phyloP scores from a whole-genome alignment of 1,284 basidiomycete genomes.

The Trichosporon coremiiforme region DNA sequence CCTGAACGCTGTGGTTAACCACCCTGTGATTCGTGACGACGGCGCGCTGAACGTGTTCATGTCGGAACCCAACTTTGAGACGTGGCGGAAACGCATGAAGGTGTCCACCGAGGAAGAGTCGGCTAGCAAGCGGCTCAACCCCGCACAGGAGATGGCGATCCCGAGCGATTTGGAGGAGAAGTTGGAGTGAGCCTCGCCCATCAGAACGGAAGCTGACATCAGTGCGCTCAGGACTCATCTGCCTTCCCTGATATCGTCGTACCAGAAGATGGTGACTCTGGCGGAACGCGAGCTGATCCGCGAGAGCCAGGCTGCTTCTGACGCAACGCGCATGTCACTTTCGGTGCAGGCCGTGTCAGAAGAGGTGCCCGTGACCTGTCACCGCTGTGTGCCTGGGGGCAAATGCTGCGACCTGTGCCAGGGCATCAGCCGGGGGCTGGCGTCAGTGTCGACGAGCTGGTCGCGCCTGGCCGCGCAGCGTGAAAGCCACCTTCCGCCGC shows the following conservation, averaged over 20 bases:
- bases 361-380: slow-evolving; percentile 50
- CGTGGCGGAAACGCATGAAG: slow-evolving; percentile 70
- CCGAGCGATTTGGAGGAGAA: slow-evolving; percentile 89
- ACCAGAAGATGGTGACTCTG: slow-evolving; percentile 84
- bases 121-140: slow-evolving; percentile 73
- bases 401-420: slow-evolving; percentile 70
- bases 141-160: slow-evolving; percentile 84
- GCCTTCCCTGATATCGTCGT: slow-evolving; percentile 70
- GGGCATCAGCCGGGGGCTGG: slow-evolving; percentile 74
- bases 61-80: slow-evolving; percentile 75
- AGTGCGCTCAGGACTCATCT: slow-evolving; percentile 73
- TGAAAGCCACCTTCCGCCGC: slow-evolving; percentile 60
- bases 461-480: slow-evolving; percentile 74
- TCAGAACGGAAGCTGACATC: no score
- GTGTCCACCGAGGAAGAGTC: slow-evolving; percentile 82
- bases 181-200: slow-evolving; percentile 71
- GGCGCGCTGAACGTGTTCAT: slow-evolving; percentile 78
- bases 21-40: slow-evolving; percentile 84
- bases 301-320: slow-evolving; percentile 81
- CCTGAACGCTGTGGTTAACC: slow-evolving; percentile 78
- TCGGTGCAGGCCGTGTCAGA: slow-evolving; percentile 77
- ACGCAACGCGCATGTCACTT: slow-evolving; percentile 76
- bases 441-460: slow-evolving; percentile 68
- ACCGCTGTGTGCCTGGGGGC: slow-evolving; percentile 59
- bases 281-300: slow-evolving; percentile 82